A percentile compares a stretch with the other conserved stretches of the same genome.
Conservation (phyloP, 31 red algal genomes). For the Porphyra umbilicalis region DNA sequence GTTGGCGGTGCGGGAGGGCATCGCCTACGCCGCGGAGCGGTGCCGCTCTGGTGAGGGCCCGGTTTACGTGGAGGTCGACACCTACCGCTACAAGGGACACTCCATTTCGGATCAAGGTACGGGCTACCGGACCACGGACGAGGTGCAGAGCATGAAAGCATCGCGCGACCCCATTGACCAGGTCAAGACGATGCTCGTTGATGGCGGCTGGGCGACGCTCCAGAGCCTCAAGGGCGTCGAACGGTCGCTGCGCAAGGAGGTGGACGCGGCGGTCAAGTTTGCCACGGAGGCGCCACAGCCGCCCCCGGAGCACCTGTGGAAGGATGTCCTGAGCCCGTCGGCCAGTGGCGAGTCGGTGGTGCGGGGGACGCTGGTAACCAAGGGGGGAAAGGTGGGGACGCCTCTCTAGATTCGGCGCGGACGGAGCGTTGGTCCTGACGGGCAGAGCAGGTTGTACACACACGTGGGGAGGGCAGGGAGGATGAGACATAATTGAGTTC, state of each 20-base stretch:
- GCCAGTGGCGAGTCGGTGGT: not conserved
- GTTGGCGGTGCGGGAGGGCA: slow-evolving; percentile 76
- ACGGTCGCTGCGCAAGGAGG: slow-evolving; percentile 67
- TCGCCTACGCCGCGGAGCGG: slow-evolving; percentile 58
- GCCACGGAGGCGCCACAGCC: slow-evolving; percentile 66
- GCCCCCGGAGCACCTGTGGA: slow-evolving; percentile 47
- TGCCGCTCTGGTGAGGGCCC: slow-evolving; percentile 64
- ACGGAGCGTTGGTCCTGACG: too few relatives aligned
- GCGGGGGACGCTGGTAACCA: not conserved
- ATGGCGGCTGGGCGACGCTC: slow-evolving; percentile 62
- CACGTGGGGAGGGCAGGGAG: too few relatives aligned
- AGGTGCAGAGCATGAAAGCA: slow-evolving; percentile 61
- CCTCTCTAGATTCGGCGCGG: too few relatives aligned
- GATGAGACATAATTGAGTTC: too few relatives aligned
- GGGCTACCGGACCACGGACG: slow-evolving; percentile 78
- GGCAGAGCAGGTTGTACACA: too few relatives aligned
- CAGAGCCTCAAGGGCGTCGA: slow-evolving; percentile 79
- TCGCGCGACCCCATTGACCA: slow-evolving; percentile 87
- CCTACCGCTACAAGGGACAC: slow-evolving; percentile 93
- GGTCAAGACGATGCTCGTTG: slow-evolving; percentile 73
- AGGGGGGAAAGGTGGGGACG: not conserved
- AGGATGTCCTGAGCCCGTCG: slow-evolving; percentile 23
- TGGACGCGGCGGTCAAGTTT: slow-evolving; percentile 78
- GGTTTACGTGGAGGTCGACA: slow-evolving; percentile 80
- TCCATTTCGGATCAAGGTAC: slow-evolving; percentile 93